Evolutionary conservation across 2,329 filamentous ascomycete genomes (phyloP).

Genomic region (Hymenoscyphus salicellus): DNA sequence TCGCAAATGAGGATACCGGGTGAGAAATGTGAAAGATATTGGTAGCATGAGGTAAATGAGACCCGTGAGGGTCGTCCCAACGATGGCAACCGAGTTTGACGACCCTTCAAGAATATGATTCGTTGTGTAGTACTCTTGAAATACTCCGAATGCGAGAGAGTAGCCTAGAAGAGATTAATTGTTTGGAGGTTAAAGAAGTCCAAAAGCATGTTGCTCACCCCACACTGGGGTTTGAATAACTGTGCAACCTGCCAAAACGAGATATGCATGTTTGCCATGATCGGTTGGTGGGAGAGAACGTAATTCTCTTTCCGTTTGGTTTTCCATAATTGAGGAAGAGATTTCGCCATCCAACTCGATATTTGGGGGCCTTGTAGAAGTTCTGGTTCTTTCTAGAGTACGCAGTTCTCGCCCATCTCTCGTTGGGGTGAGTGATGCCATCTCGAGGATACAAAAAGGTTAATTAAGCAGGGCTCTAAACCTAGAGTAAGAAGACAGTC

Average conservation of each 20-base stretch:
- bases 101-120: slow-evolving; percentile 5
- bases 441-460: too few relatives aligned
- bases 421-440: too few relatives aligned
- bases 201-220: slow-evolving; percentile 39
- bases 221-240: slow-evolving; percentile 53
- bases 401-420: too few relatives aligned
- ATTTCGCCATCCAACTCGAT: too few relatives aligned
- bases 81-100: slow-evolving; percentile 16
- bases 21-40: slow-evolving; percentile 46
- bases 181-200: slow-evolving; percentile 1
- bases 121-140: slow-evolving; percentile 63
- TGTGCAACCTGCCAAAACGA: slow-evolving; percentile 50
- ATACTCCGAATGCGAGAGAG: slow-evolving; percentile 65
- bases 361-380: too few relatives aligned
- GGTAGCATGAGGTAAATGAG: slow-evolving; percentile 56
- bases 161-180: slow-evolving; percentile 48
- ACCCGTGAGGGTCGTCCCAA: slow-evolving; percentile 38
- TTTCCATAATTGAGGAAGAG: too few relatives aligned
- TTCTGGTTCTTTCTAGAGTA: too few relatives aligned
- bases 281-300: slow-evolving; percentile 37
- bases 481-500: too few relatives aligned
- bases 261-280: slow-evolving; percentile 41
- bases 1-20: slow-evolving; percentile 41
- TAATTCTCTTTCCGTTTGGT: slow-evolving; percentile 12
- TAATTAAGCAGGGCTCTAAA: too few relatives aligned